Evolutionary conservation across 371 early-diverging fungal species (phyloP).

Genomic region (Smittium culicis): DNA sequence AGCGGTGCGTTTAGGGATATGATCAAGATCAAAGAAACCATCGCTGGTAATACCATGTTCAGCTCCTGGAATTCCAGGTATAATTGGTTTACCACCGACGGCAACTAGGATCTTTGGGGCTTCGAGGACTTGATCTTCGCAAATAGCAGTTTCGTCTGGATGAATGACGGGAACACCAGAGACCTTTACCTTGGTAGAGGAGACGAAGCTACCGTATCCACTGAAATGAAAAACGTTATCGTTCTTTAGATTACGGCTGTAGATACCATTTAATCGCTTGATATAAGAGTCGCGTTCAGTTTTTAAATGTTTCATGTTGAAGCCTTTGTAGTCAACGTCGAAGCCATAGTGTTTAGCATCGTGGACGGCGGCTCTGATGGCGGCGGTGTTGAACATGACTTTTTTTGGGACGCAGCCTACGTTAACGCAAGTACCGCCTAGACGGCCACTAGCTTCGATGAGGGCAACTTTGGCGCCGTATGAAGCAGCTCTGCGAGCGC

Average conservation of each 20-base stretch:
- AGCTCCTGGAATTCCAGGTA: constrained; percentile 67
- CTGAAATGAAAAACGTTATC: constrained; percentile 67
- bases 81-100: constrained; percentile 60
- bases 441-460: constrained; percentile 65
- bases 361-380: constrained; percentile 68
- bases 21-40: constrained; percentile 96
- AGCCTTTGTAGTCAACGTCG: constrained; percentile 30
- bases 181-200: constrained; percentile 57
- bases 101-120: constrained; percentile 83
- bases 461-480: too few species aligned
- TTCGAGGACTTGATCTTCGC: constrained; percentile 39
- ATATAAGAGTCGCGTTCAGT: constrained; percentile 90
- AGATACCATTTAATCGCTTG: constrained; percentile 89
- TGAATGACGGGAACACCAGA: too few species aligned
- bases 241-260: constrained; percentile 73
- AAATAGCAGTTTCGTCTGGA: too few species aligned
- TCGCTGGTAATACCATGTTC: constrained; percentile 83
- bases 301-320: constrained; percentile 61
- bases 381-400: constrained; percentile 91
- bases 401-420: constrained; percentile 99
- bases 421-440: too few species aligned
- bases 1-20: too few species aligned
- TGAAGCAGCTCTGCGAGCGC: too few species aligned
- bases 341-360: constrained; percentile 87
- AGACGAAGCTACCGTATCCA: constrained; percentile 76